phyloP scores from a whole-genome alignment of 2,329 filamentous ascomycete genomes.

The Stagonosporopsis vannaccii region DNA sequence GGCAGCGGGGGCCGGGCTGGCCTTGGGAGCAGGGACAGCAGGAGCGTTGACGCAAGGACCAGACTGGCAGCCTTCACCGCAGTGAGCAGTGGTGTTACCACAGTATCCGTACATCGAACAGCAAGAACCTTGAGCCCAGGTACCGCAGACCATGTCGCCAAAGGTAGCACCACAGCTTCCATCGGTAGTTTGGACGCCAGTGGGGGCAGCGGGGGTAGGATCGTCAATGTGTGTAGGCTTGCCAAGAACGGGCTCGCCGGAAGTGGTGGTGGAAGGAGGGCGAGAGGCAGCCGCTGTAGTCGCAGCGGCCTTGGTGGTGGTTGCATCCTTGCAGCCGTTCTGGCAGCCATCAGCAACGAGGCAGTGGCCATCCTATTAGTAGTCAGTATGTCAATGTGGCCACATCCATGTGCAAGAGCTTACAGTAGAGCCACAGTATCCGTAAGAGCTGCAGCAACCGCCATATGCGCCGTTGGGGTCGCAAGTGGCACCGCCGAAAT shows the following conservation, averaged over 20 bases:
- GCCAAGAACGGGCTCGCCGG: constrained; percentile 49
- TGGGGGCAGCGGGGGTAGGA: constrained; percentile 26
- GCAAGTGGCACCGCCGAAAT: constrained; percentile 51
- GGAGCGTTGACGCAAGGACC: constrained; percentile 58
- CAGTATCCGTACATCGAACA: constrained; percentile 67
- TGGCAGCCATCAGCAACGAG: constrained; percentile 49
- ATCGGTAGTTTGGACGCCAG: constrained; percentile 54
- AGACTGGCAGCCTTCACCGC: constrained; percentile 63
- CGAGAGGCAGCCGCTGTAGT: constrained; percentile 28
- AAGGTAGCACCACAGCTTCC: constrained; percentile 62
- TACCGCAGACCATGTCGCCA: constrained; percentile 59
- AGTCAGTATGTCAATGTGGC: background rate
- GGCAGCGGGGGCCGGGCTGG: constrained; percentile 56
- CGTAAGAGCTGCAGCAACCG: constrained; percentile 48
- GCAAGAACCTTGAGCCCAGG: constrained; percentile 62
- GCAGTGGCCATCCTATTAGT: constrained; percentile 44
- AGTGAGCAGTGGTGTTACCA: constrained; percentile 58
- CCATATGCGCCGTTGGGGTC: constrained; percentile 50
- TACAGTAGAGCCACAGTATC: constrained; percentile 47
- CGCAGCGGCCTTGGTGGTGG: constrained; percentile 10
- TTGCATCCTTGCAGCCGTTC: constrained; percentile 47
- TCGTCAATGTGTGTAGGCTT: constrained; percentile 32
- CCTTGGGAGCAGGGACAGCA: constrained; percentile 51
- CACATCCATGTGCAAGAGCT: background rate
- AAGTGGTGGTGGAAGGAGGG: constrained; percentile 42